phyloP scores from a whole-genome alignment of 306 rosid species.

The Castanea mollissima region DNA sequence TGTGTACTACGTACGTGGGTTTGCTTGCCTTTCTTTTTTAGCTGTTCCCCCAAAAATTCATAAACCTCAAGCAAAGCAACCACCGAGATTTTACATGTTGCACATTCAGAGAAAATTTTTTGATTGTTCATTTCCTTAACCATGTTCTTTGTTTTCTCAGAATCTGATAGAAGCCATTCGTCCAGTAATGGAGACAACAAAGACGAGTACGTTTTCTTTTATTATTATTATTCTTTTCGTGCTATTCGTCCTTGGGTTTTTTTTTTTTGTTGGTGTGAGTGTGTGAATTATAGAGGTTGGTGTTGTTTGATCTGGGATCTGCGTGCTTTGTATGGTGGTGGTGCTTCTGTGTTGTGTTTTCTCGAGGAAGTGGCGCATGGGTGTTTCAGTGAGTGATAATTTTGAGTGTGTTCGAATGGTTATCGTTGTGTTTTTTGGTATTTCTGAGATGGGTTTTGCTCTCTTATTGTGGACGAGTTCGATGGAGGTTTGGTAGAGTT shows the following conservation, averaged over 20 bases:
- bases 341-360: slow-evolving; percentile 11
- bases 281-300: slow-evolving; percentile 27
- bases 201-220: slow-evolving; percentile 50
- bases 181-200: slow-evolving; percentile 35
- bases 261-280: not conserved
- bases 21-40: not conserved
- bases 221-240: not conserved
- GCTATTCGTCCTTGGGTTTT: slow-evolving; percentile 11
- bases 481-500: slow-evolving; percentile 20
- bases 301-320: slow-evolving; percentile 39
- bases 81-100: no score
- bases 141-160: slow-evolving; percentile 39
- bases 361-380: slow-evolving; percentile 21
- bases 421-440: slow-evolving; percentile 4
- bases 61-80: not conserved
- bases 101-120: slow-evolving; percentile 19
- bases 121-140: slow-evolving; percentile 18
- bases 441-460: slow-evolving; percentile 12
- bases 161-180: slow-evolving; percentile 62
- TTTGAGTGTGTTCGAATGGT: slow-evolving; percentile 10
- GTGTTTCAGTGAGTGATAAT: not conserved
- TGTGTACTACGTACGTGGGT: not conserved
- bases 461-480: not conserved
- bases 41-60: slow-evolving; percentile 8
- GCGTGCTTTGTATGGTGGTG: slow-evolving; percentile 21